phyloP scores from a whole-genome alignment of 2,329 filamentous ascomycete genomes.

The Myriangium duriaei region DNA sequence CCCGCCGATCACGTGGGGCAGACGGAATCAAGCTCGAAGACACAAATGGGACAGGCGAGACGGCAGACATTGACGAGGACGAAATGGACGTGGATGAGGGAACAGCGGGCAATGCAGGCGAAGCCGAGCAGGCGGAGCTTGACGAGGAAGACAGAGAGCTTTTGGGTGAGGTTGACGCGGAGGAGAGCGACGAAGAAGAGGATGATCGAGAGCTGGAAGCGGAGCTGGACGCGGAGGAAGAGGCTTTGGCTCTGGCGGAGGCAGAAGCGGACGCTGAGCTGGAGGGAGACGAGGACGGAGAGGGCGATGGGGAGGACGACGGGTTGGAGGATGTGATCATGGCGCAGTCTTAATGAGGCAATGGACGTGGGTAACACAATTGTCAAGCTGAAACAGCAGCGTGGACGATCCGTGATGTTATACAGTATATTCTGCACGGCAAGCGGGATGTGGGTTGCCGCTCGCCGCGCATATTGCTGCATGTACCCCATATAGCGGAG shows the following conservation, averaged over 20 bases:
- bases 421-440: too few relatives aligned
- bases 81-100: conserved; percentile 15
- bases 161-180: conserved; percentile 24
- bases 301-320: not conserved
- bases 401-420: too few relatives aligned
- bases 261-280: not conserved
- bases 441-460: too few relatives aligned
- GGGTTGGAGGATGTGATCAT: not conserved
- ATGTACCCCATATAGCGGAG: too few relatives aligned
- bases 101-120: conserved; percentile 15
- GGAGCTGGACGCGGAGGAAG: conserved; percentile 10
- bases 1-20: not conserved
- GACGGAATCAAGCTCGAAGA: conserved; percentile 7
- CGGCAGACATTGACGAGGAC: conserved; percentile 11
- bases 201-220: conserved; percentile 23
- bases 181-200: conserved; percentile 25
- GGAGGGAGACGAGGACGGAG: conserved; percentile 2
- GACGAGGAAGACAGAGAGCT: conserved; percentile 28
- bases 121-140: conserved; percentile 19
- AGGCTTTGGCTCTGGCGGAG: conserved; percentile 12
- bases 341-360: too few relatives aligned
- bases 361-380: too few relatives aligned
- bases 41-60: conserved; percentile 11
- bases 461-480: too few relatives aligned
- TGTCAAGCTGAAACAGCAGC: too few relatives aligned